A percentile compares a stretch with the other conserved stretches of the same genome.
Conservation (phyloP, 495 filamentous ascomycete genomes). For the Apiosordaria backusii region DNA sequence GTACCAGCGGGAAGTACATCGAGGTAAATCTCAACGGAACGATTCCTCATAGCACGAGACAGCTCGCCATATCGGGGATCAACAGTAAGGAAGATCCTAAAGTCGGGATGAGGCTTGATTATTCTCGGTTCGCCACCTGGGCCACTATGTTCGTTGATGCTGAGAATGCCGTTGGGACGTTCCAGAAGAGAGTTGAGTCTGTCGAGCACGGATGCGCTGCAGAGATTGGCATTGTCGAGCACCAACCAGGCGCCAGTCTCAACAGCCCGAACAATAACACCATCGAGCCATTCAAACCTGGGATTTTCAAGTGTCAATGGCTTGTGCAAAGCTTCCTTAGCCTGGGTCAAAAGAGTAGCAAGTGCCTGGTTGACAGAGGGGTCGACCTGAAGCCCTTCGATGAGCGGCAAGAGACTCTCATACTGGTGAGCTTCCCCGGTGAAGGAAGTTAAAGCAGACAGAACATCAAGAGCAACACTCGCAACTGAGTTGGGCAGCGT, state of each 20-base stretch:
- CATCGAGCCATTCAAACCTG: constrained; percentile 94
- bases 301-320: constrained; percentile 57
- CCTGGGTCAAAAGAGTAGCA: constrained; percentile 27
- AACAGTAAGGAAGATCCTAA: constrained; percentile 91
- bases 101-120: constrained; percentile 78
- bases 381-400: constrained; percentile 30
- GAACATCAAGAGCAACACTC: constrained; percentile 40
- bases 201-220: constrained; percentile 90
- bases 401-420: constrained; percentile 29
- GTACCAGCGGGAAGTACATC: constrained; percentile 30
- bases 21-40: constrained; percentile 86
- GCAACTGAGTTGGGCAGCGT: constrained; percentile 45
- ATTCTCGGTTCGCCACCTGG: constrained; percentile 76
- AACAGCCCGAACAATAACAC: constrained; percentile 81
- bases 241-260: constrained; percentile 88
- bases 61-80: constrained; percentile 91
- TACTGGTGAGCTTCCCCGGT: constrained; percentile 30
- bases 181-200: constrained; percentile 92
- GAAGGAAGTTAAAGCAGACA: constrained; percentile 35
- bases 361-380: constrained; percentile 29
- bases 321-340: constrained; percentile 38
- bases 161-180: constrained; percentile 72
- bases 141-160: constrained; percentile 85
- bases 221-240: constrained; percentile 95
- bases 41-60: constrained; percentile 94